Conservation (phyloP, 2,329 filamentous ascomycete genomes). For the Pseudocercospora ulei region DNA sequence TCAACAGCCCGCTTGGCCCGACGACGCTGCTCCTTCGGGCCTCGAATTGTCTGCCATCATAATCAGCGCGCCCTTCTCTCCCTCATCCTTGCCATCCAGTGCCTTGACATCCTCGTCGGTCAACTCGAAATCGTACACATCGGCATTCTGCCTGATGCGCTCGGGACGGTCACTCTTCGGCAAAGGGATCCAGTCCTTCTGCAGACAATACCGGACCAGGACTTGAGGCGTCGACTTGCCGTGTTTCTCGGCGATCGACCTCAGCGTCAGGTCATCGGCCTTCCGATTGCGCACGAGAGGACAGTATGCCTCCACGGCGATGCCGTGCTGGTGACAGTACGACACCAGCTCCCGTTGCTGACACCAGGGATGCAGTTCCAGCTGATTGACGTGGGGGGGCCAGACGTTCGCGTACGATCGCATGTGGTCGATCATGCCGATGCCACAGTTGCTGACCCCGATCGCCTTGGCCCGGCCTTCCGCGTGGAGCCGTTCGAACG, state of each 20-base stretch:
- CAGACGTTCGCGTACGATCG: slow-evolving; percentile 54
- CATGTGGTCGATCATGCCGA: slow-evolving; percentile 59
- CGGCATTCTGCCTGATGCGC: slow-evolving; percentile 56
- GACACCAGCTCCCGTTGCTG: slow-evolving; percentile 53
- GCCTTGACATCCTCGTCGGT: slow-evolving; percentile 48
- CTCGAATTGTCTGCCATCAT: too few relatives aligned
- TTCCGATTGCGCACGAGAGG: slow-evolving; percentile 62
- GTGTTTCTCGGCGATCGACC: slow-evolving; percentile 59
- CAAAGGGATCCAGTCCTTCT: slow-evolving; percentile 61
- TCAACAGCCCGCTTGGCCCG: too few relatives aligned
- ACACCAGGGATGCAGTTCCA: slow-evolving; percentile 65
- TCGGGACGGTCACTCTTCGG: slow-evolving; percentile 63
- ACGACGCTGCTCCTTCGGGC: too few relatives aligned
- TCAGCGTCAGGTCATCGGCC: slow-evolving; percentile 57
- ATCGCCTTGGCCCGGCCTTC: slow-evolving; percentile 56
- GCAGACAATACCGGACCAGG: slow-evolving; percentile 68
- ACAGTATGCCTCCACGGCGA: slow-evolving; percentile 55
- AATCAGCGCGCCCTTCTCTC: too few relatives aligned
- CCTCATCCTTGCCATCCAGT: slow-evolving; percentile 44
- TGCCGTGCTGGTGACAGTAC: slow-evolving; percentile 51
- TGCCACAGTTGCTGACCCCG: slow-evolving; percentile 63
- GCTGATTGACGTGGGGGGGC: slow-evolving; percentile 65
- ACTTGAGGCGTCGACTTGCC: slow-evolving; percentile 66
- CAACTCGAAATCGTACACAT: slow-evolving; percentile 54
- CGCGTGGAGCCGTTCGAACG: slow-evolving; percentile 52